Base-by-base conservation (phyloP, 2,329 filamentous ascomycete species). In the Paecilomyces niveus region DNA sequence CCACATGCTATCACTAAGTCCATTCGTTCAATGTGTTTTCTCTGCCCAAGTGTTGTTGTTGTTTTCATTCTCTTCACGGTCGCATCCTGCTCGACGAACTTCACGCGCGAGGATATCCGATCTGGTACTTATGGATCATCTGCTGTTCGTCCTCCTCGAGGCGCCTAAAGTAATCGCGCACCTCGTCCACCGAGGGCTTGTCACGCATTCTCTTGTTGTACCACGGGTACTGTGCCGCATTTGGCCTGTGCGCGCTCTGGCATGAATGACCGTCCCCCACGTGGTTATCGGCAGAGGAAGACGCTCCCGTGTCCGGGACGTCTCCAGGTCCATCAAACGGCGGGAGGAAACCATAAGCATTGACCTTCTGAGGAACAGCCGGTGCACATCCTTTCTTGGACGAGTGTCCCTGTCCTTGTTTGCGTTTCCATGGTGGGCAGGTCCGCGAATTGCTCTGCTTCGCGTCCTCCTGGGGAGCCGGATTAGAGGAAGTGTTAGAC, bases 251-350 rank as follows among this genome's bases (percentile, higher is more conserved):
- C 35, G n/a, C 18, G 54, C 31, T 45, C 39, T 13, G 10, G 31
- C 31, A 29, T 54, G 21, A 39, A 26, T 18, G 18, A 18, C 33
- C 24, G 21, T 21, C 15, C 51, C 13, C 57, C 35, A 15, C 8
- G 31, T 55, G 9, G 15, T 55, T 35, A 35, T 39, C 26, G 18
- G n/a, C 24, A 4, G 53, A 13, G 13, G 13, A 10, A 6, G 54
- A 32, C 21, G 15, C 39, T 31, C 50, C 35, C 39, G 39, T 39
- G 39, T 33, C 39, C n/a, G 61, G 51, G 22, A 50, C 33, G 53
- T 69, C 67, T 18, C 59, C 65, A n/a, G 65, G 57, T 9, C 70
- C 69, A 56, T 72, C 71, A 54, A 68, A 68, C 15, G 63, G 61
- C 35, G 68, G 68, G 9, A 72, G 59, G 54, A 65, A 66, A 1